A percentile compares a stretch with the other conserved stretches of the same genome.
Conservation (phyloP, 805 yeast species). For the Candida arabinofermentans region DNA sequence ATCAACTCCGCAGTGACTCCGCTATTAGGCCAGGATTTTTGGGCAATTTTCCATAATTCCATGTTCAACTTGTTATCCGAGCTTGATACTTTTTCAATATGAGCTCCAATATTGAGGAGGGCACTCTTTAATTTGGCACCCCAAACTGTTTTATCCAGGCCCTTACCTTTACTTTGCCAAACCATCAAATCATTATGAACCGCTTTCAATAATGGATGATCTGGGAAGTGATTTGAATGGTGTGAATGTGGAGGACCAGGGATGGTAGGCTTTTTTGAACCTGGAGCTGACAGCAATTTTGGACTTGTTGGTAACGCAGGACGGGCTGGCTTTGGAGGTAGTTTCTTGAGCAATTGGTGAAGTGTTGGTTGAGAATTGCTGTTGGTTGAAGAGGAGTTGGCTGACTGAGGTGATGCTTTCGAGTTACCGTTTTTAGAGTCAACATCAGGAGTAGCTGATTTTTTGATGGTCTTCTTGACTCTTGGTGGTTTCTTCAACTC, state of each 20-base stretch:
- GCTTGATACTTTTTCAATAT: constrained; percentile 26
- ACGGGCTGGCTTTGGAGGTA: constrained; percentile 11
- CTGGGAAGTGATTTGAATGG: neutral
- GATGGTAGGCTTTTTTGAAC: constrained; percentile 4
- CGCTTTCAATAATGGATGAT: constrained; percentile 23
- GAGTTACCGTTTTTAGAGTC: constrained; percentile 15
- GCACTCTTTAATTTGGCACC: constrained; percentile 27
- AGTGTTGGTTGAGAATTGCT: constrained; percentile 15
- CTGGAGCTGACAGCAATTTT: neutral
- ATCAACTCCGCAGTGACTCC: constrained; percentile 28
- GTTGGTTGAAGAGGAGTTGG: constrained; percentile 4
- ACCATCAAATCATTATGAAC: constrained; percentile 27
- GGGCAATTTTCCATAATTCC: constrained; percentile 30
- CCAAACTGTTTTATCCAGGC: constrained; percentile 30
- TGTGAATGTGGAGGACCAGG: constrained; percentile 12
- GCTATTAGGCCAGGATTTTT: constrained; percentile 32
- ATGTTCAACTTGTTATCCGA: constrained; percentile 18
- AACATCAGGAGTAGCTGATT: constrained; percentile 22
- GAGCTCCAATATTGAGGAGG: constrained; percentile 27
- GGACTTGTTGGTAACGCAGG: neutral
- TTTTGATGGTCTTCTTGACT: constrained; percentile 22
- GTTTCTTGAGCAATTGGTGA: constrained; percentile 19
- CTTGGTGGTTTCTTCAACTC: constrained; percentile 17
- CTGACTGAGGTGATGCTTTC: constrained; percentile 6
- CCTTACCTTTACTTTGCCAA: constrained; percentile 31